Evolutionary conservation across 2,329 filamentous ascomycete genomes (phyloP).

Genomic region (Biscogniauxia marginata): DNA sequence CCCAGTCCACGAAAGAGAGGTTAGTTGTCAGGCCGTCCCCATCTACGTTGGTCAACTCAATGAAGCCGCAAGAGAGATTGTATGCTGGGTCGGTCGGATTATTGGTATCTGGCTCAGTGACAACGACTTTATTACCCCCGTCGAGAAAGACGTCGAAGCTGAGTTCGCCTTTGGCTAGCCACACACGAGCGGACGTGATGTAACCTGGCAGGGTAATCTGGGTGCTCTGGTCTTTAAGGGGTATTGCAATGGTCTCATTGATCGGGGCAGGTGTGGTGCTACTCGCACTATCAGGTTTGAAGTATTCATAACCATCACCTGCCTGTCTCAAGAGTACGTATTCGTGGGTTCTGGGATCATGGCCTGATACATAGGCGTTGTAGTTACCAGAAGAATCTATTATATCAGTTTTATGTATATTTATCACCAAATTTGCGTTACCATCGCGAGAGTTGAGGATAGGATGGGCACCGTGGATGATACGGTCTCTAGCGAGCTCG

Average conservation of each 20-base stretch:
- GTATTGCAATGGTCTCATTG: slow-evolving; percentile 33
- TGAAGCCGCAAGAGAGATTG: slow-evolving; percentile 42
- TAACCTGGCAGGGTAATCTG: slow-evolving; percentile 35
- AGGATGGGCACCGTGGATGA: background rate
- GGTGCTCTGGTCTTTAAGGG: slow-evolving; percentile 33
- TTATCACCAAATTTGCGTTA: background rate
- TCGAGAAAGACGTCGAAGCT: slow-evolving; percentile 31
- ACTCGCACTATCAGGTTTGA: background rate
- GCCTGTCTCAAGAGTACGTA: background rate
- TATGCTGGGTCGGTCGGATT: slow-evolving; percentile 38
- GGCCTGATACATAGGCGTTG: background rate
- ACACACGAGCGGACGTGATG: slow-evolving; percentile 34
- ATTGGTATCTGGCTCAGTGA: slow-evolving; percentile 44
- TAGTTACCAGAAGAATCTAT: background rate
- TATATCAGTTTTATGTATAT: background rate
- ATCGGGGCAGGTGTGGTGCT: background rate
- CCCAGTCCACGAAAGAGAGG: slow-evolving; percentile 49
- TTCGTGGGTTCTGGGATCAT: background rate
- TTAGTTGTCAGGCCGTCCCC: slow-evolving; percentile 40
- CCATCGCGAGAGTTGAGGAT: background rate
- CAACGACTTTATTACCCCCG: slow-evolving; percentile 20
- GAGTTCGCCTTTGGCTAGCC: slow-evolving; percentile 34
- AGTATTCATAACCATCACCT: background rate
- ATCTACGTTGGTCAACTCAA: slow-evolving; percentile 41
- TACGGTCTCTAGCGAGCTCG: background rate